Base-by-base conservation (phyloP, 495 filamentous ascomycete species). In the Talaromyces stipitatus region DNA sequence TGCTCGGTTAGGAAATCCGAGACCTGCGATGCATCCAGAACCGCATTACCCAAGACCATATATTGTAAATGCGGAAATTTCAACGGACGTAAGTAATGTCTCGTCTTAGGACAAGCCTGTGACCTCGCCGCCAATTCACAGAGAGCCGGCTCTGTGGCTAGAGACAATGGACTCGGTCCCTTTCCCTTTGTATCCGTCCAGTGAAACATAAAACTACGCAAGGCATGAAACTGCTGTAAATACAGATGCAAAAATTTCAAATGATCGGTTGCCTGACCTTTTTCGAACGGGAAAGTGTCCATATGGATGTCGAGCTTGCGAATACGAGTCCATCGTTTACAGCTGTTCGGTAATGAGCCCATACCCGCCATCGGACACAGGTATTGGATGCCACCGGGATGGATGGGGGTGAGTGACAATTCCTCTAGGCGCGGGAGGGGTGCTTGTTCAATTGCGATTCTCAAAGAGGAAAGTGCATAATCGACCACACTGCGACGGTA, bases 381-480 rank as follows among this genome's bases (percentile, higher is more conserved):
- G 64, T 91, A 91, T 55, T 85, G 75, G 33, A 89, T 76, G 4
- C 81, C 83, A 1, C 79, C 81, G 0, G 88, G 83, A 57, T 91
- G 88, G 9, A 92, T 79, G 1, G 79, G 77, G 7, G 79, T 73
- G 14, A 92, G 72, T 3, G 85, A 84, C 4, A 94, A 76, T 26
- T 81, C 82, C 29, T 75, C 72, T 1, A 92, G 77, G 32, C 69
- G 72, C 38, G 59, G 73, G 29, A 91, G 72, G 2, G 80, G 78
- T 8, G 82, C 78, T 48, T 84, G 81, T 66, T 91, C 88, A 11
- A 91, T 68, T 1, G 88, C 84, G 57, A 92, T 88, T 50, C 89
- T 85, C 47, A 91, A 68, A 58, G 85, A 89, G 60, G 91, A 89
- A 32, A 92, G 79, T 3, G 89, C 89, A 66, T 91, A 92, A 72